Evolutionary conservation across 2,329 filamentous ascomycete species (phyloP), one percentile per base, ranked within the genome.

Genomic region (Coniochaeta prunicola): DNA sequence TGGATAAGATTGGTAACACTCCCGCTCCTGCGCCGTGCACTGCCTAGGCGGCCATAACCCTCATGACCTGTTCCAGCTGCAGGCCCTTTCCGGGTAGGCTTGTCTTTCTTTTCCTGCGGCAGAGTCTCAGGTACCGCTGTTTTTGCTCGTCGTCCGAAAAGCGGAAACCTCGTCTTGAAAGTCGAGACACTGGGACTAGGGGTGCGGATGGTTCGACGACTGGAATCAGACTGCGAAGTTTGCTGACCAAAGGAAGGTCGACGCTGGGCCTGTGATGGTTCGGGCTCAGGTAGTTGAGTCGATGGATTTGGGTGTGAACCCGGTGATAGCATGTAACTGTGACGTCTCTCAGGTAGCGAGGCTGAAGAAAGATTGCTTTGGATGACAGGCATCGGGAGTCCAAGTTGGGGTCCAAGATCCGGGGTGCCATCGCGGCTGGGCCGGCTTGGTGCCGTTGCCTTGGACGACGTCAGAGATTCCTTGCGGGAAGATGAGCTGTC

Each of bases 1-100:
- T 76, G 76, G 2, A 71, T 69, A 26, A 76, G 64, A 61, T 77
- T 82, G 8, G 79, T 74, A 21, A 78, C 75, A 66, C 83, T 87
- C 60, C 81, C 83, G 66, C 86, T 91, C 58, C 88, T 82, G 31
- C 87, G 82, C 59, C 86, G 82, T 31, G 77, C 66, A 5, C 80
- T 76, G 2, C 86, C 85, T 59, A 90, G 77, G 59, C 82, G 82
- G 0, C 88, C 88, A 66, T 93, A 92, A 1, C 89, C 89, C 74
- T 97, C 93, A 67, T 97, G 92, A 0, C 93, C 93, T 38, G 93
- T 97, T n/a, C 93, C 93, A 42, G 93, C 93, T 17, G 83, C 85
- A 24, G 93, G 93, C 0, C 93, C 92, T 71, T 91, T 93, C 30
- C 89, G 82, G 26, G 76, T 61, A 8, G 76, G 68, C 62, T 81